Evolutionary conservation across 148 eudicot genomes (phyloP).

Genomic region (Talinum fruticosum): DNA sequence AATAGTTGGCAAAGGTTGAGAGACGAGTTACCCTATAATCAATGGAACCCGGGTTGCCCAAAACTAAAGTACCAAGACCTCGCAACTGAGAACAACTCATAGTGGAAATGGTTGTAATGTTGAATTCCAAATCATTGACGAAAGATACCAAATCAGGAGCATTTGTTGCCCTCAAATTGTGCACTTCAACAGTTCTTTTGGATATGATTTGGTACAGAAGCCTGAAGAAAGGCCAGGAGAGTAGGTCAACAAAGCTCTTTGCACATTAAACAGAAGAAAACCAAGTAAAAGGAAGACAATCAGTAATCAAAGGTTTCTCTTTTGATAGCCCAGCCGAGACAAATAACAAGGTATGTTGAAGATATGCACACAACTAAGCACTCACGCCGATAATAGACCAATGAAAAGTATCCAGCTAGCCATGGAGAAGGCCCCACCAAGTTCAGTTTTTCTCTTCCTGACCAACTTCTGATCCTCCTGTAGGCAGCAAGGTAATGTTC

Average conservation of each 20-base stretch:
- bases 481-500: conserved; percentile 9
- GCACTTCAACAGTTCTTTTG: conserved; percentile 76
- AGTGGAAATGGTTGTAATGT: conserved; percentile 72
- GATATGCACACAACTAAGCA: conserved; percentile 16
- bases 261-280: neutral
- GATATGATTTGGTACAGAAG: conserved; percentile 80
- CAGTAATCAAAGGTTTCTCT: neutral
- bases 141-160: conserved; percentile 76
- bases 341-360: neutral
- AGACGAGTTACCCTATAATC: conserved; percentile 52
- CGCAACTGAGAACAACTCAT: conserved; percentile 82
- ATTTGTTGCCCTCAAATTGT: conserved; percentile 76
- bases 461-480: conserved; percentile 87
- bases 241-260: neutral
- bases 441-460: conserved; percentile 86
- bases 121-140: conserved; percentile 74
- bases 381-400: conserved; percentile 91
- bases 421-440: conserved; percentile 87
- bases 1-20: conserved; percentile 63
- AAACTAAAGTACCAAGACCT: conserved; percentile 52
- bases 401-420: conserved; percentile 94
- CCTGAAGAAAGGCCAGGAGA: conserved; percentile 37
- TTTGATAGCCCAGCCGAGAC: neutral
- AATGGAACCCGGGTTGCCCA: conserved; percentile 68
- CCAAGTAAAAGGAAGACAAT: neutral